phyloP scores from a whole-genome alignment of 257 asterid species.

The Solanum infundibuliforme region DNA sequence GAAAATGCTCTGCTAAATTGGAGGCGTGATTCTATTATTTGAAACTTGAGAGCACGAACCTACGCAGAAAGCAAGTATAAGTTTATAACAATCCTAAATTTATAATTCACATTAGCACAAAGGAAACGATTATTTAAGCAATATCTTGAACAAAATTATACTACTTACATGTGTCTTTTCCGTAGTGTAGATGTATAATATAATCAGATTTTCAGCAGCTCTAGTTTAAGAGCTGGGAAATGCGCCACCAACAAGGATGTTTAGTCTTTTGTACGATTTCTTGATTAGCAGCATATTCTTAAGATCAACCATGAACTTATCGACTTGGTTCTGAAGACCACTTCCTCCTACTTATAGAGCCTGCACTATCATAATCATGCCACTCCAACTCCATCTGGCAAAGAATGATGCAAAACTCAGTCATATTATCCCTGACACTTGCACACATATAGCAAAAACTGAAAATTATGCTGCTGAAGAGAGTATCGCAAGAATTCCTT shows the following conservation, averaged over 20 bases:
- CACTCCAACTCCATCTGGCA: slow-evolving; percentile 84
- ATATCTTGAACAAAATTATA: not conserved
- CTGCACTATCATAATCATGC: slow-evolving; percentile 53
- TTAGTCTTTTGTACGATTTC: not conserved
- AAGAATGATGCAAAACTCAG: not conserved
- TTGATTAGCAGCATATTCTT: not conserved
- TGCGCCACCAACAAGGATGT: not conserved
- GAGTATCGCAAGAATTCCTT: not conserved
- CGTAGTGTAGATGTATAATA: not conserved
- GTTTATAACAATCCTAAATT: not conserved
- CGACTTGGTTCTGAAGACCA: slow-evolving; percentile 27
- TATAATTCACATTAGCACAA: not conserved
- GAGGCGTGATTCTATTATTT: not conserved
- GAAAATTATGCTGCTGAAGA: not conserved
- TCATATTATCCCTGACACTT: not conserved
- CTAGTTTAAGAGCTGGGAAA: not conserved
- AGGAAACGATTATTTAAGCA: not conserved
- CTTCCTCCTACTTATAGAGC: slow-evolving; percentile 43
- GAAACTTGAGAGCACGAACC: not conserved
- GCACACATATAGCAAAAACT: not conserved
- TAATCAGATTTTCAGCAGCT: not conserved
- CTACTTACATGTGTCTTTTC: not conserved
- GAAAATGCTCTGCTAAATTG: not conserved
- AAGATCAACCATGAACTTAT: slow-evolving; percentile 7
- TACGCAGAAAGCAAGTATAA: not conserved